phyloP scores from a whole-genome alignment of 192 early-diverging fungal genomes.

The Linnemannia hyalina region DNA sequence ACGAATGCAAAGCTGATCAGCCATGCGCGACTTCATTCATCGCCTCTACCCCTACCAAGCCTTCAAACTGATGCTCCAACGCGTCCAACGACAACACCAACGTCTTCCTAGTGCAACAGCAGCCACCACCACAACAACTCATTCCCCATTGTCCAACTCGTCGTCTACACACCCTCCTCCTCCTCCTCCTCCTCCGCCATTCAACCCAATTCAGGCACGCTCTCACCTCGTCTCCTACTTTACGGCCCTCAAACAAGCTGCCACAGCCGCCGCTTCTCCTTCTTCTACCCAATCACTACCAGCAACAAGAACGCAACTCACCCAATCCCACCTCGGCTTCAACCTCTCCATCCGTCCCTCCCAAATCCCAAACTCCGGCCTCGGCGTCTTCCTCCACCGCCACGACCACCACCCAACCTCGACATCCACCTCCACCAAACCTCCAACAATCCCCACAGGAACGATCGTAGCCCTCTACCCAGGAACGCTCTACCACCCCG shows the following conservation, averaged over 20 bases:
- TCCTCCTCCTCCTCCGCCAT: not conserved
- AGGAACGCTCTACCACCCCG: slow-evolving; percentile 58
- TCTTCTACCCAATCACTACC: not conserved
- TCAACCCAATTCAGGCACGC: slow-evolving; percentile 28
- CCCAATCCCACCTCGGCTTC: slow-evolving; percentile 17
- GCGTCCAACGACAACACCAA: not conserved
- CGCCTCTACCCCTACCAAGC: slow-evolving; percentile 44
- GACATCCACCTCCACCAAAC: not conserved
- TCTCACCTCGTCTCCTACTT: slow-evolving; percentile 13
- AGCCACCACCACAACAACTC: no score
- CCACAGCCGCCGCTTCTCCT: not conserved
- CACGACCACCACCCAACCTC: not conserved
- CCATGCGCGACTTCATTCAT: slow-evolving; percentile 48
- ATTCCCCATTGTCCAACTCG: not conserved
- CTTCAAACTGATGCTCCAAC: slow-evolving; percentile 29
- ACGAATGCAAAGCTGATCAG: not conserved
- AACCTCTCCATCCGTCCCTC: slow-evolving; percentile 18
- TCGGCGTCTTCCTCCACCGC: slow-evolving; percentile 21
- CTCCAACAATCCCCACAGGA: slow-evolving; percentile 4
- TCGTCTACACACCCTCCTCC: not conserved
- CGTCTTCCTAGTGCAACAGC: not conserved
- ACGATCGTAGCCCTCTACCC: slow-evolving; percentile 44
- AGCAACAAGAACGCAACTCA: not conserved
- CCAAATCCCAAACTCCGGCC: slow-evolving; percentile 22
- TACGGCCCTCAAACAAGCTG: slow-evolving; percentile 10